Conservation (phyloP, 306 rosid species). For the Citrullus colocynthis region DNA sequence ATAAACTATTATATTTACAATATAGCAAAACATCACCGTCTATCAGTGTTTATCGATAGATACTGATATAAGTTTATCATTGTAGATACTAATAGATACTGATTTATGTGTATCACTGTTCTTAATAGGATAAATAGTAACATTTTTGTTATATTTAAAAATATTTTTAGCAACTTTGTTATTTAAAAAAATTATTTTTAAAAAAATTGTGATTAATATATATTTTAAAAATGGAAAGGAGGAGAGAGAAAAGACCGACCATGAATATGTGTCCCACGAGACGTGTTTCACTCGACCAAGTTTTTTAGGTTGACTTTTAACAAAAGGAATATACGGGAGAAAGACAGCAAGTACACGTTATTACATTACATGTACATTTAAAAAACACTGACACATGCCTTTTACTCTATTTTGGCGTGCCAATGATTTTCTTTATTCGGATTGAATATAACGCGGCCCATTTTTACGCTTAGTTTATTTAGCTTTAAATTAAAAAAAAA, state of each 20-base stretch:
- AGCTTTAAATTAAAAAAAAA: not conserved
- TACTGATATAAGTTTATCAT: no score
- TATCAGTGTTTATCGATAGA: no score
- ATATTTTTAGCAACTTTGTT: no score
- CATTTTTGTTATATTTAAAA: no score
- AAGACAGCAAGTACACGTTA: constrained; percentile 20
- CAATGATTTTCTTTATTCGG: no score
- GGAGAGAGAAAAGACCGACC: constrained; percentile 10
- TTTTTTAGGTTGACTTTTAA: constrained; percentile 22
- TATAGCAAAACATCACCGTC: no score
- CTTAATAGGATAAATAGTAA: no score
- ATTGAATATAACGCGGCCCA: not conserved
- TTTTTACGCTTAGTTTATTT: not conserved
- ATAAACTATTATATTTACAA: no score
- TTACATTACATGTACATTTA: constrained; percentile 10
- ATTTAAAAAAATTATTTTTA: no score
- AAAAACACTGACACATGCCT: constrained; percentile 7
- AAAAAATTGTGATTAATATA: no score
- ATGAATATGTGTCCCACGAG: constrained; percentile 16
- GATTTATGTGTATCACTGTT: no score
- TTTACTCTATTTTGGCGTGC: not conserved
- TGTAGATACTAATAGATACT: no score
- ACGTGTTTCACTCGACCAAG: constrained; percentile 23
- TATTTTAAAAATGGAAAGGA: not conserved
- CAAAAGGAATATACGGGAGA: not conserved